Percentiles rank a stretch among this genome's conserved stretches.
Conservation (phyloP, 441 rosid species). For the Dalechampia spathulata region DNA sequence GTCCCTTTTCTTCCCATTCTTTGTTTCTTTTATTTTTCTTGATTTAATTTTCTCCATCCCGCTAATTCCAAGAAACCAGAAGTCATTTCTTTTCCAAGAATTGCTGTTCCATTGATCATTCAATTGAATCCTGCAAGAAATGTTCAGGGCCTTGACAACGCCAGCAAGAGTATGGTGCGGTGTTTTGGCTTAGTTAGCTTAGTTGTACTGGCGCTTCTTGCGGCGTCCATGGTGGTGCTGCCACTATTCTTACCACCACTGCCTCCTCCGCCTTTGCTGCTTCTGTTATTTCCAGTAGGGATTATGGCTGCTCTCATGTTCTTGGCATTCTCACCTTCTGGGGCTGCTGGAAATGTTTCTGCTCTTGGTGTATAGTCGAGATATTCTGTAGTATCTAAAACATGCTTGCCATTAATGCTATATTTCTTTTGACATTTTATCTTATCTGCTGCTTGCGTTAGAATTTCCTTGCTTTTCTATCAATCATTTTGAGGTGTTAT, state of each 20-base stretch:
- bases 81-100: not conserved
- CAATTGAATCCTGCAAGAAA: conserved; percentile 12
- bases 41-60: not conserved
- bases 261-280: conserved; percentile 47
- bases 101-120: not conserved
- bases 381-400: no score
- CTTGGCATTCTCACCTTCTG: conserved; percentile 38
- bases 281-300: conserved; percentile 43
- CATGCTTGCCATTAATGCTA: no score
- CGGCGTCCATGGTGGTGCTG: conserved; percentile 31
- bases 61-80: conserved; percentile 1
- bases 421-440: no score
- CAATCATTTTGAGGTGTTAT: no score
- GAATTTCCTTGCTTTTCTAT: no score
- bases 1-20: not conserved
- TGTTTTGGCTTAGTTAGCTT: conserved; percentile 23
- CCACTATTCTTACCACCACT: conserved; percentile 44
- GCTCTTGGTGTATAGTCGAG: not conserved
- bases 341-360: conserved; percentile 11
- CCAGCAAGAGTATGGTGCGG: conserved; percentile 19
- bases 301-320: conserved; percentile 49
- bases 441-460: no score
- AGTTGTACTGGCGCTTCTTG: conserved; percentile 20
- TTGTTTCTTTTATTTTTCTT: not conserved
- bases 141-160: conserved; percentile 12